A percentile compares a stretch with the other conserved stretches of the same genome.
Conservation (phyloP, 1,284 basidiomycete species). For the Sporisorium reilianum region DNA sequence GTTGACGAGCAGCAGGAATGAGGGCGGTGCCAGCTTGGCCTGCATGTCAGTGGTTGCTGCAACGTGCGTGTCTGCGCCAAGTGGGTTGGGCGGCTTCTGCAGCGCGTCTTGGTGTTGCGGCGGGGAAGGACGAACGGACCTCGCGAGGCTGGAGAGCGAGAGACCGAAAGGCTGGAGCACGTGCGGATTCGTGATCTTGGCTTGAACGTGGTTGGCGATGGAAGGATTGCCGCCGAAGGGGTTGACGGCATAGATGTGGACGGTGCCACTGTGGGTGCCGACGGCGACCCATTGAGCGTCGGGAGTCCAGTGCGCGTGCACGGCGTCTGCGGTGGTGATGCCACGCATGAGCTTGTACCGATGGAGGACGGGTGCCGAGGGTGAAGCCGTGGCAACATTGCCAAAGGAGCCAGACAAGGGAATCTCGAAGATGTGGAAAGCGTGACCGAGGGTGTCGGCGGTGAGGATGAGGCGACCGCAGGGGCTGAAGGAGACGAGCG, state of each 20-base stretch:
- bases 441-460: constrained; percentile 38
- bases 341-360: constrained; percentile 51
- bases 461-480: constrained; percentile 42
- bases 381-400: neutral
- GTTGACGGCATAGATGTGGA: constrained; percentile 49
- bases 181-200: constrained; percentile 32
- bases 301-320: constrained; percentile 35
- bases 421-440: constrained; percentile 47
- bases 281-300: constrained; percentile 48
- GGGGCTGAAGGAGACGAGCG: constrained; percentile 31
- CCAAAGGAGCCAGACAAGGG: constrained; percentile 30
- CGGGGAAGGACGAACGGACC: constrained; percentile 22
- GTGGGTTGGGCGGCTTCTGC: neutral
- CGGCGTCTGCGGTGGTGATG: constrained; percentile 44
- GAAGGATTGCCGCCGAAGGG: constrained; percentile 37
- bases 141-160: constrained; percentile 32
- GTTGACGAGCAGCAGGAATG: constrained; percentile 24
- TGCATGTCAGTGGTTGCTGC: neutral
- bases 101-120: constrained; percentile 10
- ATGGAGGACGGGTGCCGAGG: constrained; percentile 21
- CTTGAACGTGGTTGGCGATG: constrained; percentile 35
- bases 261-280: constrained; percentile 45
- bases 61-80: neutral
- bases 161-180: constrained; percentile 31
- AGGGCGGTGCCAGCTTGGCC: constrained; percentile 9